These are phyloP conservation scores for Acer yangbiense DNA, from an alignment of 345 rosid species.

Conservation along the genomic window DNA sequence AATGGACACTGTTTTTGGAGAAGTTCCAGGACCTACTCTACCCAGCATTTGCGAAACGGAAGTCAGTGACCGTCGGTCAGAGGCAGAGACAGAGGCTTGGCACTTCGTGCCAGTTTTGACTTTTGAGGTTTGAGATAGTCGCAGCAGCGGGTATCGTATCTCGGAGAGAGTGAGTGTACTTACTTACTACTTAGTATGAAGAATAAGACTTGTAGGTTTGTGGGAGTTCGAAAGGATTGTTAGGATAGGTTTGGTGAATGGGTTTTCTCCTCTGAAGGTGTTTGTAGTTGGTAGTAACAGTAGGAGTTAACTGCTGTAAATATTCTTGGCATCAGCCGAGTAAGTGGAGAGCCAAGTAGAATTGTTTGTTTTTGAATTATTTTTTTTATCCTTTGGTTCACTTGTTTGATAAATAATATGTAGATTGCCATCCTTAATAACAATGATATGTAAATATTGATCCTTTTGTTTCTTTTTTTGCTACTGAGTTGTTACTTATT, in stretches of 20 bases:
- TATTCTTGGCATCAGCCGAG: constrained; percentile 37
- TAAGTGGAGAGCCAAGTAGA: constrained; percentile 20
- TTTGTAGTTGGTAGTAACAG: constrained; percentile 26
- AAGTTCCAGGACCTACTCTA: constrained; percentile 70
- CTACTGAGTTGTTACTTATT: not conserved
- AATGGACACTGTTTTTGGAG: constrained; percentile 75
- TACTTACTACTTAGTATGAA: constrained; percentile 3
- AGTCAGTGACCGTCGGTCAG: constrained; percentile 65
- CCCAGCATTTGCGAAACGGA: constrained; percentile 73
- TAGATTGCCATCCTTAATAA: constrained; percentile 25
- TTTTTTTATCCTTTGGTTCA: constrained; percentile 1
- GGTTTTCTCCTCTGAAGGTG: constrained; percentile 27
- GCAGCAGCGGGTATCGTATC: constrained; percentile 1
- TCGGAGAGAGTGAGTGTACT: constrained; percentile 2
- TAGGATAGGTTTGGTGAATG: constrained; percentile 32
- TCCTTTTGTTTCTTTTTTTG: not conserved
- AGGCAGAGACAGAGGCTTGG: constrained; percentile 96
- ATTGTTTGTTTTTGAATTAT: constrained; percentile 18
- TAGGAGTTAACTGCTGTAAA: constrained; percentile 35
- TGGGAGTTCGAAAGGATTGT: constrained; percentile 19
- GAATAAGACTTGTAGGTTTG: constrained; percentile 28
- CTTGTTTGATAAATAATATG: constrained; percentile 69
- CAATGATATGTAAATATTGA: constrained; percentile 25
- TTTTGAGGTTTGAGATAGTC: constrained; percentile 54
- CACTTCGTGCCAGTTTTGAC: constrained; percentile 99